Evolutionary conservation across 352 stramenopile genomes (phyloP).

Genomic region (Globisporangium spinosum): DNA sequence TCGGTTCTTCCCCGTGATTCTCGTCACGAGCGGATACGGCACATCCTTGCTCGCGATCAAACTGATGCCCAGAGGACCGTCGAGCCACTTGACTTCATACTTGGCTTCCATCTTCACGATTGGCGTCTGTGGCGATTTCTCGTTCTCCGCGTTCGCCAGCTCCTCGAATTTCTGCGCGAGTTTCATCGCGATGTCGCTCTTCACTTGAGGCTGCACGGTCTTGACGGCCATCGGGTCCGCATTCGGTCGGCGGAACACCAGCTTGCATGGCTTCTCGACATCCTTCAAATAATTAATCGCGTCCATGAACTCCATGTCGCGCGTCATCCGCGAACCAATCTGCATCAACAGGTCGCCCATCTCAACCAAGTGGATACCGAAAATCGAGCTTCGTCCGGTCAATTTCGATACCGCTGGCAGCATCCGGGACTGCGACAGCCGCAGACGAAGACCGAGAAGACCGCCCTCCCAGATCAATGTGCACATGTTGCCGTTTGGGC

Average conservation of each 20-base stretch:
- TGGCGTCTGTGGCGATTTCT: slow-evolving; percentile 61
- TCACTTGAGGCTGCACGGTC: slow-evolving; percentile 65
- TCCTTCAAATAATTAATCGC: slow-evolving; percentile 84
- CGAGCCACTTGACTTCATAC: slow-evolving; percentile 87
- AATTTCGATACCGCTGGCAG: slow-evolving; percentile 82
- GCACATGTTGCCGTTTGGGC: slow-evolving; percentile 60
- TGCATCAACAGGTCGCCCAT: slow-evolving; percentile 76
- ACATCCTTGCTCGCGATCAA: slow-evolving; percentile 86
- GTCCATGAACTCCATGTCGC: slow-evolving; percentile 83
- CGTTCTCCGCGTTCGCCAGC: slow-evolving; percentile 58
- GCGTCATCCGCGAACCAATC: slow-evolving; percentile 63
- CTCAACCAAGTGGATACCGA: slow-evolving; percentile 82
- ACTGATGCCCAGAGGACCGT: slow-evolving; percentile 83
- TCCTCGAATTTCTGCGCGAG: slow-evolving; percentile 78
- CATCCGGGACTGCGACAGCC: slow-evolving; percentile 78
- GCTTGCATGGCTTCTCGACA: slow-evolving; percentile 64
- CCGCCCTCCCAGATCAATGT: slow-evolving; percentile 84
- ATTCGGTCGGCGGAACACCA: slow-evolving; percentile 69
- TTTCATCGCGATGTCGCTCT: slow-evolving; percentile 65
- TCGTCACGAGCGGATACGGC: slow-evolving; percentile 81
- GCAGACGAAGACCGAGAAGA: slow-evolving; percentile 65
- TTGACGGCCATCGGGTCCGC: slow-evolving; percentile 79
- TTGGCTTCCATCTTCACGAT: slow-evolving; percentile 78
- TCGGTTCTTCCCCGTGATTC: slow-evolving; percentile 86
- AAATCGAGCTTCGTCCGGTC: slow-evolving; percentile 81